Conservation (phyloP, 2,329 filamentous ascomycete species). For the Zasmidium cellare region DNA sequence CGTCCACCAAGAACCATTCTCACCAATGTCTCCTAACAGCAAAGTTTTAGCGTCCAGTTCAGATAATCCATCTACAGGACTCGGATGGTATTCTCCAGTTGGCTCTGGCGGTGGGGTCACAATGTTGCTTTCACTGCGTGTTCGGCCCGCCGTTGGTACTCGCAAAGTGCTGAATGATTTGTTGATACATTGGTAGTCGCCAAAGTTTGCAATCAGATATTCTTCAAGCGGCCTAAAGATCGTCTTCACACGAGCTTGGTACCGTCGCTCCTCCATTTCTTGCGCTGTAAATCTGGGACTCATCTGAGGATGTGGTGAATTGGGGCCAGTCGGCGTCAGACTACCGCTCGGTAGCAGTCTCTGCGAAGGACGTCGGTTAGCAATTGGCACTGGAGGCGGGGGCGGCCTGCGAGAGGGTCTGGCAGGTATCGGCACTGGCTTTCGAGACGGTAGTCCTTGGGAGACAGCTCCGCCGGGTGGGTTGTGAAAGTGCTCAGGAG, state of each 20-base stretch:
- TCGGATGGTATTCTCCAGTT: conserved; percentile 17
- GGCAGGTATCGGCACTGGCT: conserved; percentile 25
- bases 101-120: conserved; percentile 38
- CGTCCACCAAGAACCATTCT: conserved; percentile 83
- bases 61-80: conserved; percentile 48
- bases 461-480: conserved; percentile 9
- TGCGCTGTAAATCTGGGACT: conserved; percentile 29
- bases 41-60: conserved; percentile 75
- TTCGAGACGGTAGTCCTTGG: conserved; percentile 19
- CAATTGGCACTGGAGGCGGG: conserved; percentile 30
- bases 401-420: conserved; percentile 35
- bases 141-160: conserved; percentile 37
- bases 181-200: conserved; percentile 72
- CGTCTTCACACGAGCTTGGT: conserved; percentile 48
- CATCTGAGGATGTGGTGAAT: conserved; percentile 23
- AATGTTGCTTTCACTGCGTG: conserved; percentile 47
- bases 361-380: conserved; percentile 23
- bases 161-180: conserved; percentile 66
- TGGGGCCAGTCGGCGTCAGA: conserved; percentile 19
- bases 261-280: conserved; percentile 29
- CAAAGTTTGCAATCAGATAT: conserved; percentile 70
- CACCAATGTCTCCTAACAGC: conserved; percentile 71
- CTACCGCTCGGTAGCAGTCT: conserved; percentile 20
- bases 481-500: conserved; percentile 12
- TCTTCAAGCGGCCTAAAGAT: conserved; percentile 78